A percentile compares a stretch with the other conserved stretches of the same genome.
phyloP scores from a whole-genome alignment of 352 stramenopile genomes.

The Globisporangium nunn region DNA sequence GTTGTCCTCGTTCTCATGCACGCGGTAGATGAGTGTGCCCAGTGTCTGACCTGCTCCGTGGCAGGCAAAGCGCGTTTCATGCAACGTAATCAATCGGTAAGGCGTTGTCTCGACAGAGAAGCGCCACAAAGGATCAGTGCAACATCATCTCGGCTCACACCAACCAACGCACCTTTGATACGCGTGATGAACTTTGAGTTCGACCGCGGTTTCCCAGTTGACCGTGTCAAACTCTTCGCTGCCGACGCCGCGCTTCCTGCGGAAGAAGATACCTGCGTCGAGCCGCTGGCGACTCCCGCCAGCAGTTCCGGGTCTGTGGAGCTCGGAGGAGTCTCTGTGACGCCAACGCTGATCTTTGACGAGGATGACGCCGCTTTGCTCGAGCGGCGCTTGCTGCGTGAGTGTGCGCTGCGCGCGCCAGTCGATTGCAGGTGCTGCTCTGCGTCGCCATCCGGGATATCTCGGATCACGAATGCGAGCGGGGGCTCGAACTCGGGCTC shows the following conservation, averaged over 20 bases:
- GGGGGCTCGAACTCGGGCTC: constrained; percentile 13
- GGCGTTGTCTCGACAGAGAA: no score
- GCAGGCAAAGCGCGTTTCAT: background rate
- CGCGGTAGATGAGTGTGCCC: constrained; percentile 36
- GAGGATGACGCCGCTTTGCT: constrained; percentile 1
- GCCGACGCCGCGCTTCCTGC: constrained; percentile 2
- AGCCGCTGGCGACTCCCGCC: constrained; percentile 6
- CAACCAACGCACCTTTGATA: constrained; percentile 11
- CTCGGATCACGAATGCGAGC: constrained; percentile 10
- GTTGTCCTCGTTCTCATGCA: constrained; percentile 55
- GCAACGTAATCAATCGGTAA: no score
- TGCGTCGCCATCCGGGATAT: background rate
- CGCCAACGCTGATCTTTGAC: constrained; percentile 1
- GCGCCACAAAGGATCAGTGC: background rate
- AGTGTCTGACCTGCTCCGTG: constrained; percentile 40
- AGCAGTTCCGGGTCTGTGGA: constrained; percentile 10
- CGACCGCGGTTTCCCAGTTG: constrained; percentile 8
- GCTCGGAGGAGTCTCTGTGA: constrained; percentile 4
- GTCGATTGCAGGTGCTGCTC: background rate
- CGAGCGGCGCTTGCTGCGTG: constrained; percentile 6
- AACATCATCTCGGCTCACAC: background rate
- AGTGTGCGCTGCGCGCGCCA: background rate
- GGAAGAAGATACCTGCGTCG: constrained; percentile 7
- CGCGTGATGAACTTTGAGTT: constrained; percentile 17
- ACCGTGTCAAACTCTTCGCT: constrained; percentile 4